A percentile compares a stretch with the other conserved stretches of the same genome.
These are phyloP conservation scores for Saturnispora quitensis DNA, from an alignment of 805 yeast genomes.

Conservation along the genomic window DNA sequence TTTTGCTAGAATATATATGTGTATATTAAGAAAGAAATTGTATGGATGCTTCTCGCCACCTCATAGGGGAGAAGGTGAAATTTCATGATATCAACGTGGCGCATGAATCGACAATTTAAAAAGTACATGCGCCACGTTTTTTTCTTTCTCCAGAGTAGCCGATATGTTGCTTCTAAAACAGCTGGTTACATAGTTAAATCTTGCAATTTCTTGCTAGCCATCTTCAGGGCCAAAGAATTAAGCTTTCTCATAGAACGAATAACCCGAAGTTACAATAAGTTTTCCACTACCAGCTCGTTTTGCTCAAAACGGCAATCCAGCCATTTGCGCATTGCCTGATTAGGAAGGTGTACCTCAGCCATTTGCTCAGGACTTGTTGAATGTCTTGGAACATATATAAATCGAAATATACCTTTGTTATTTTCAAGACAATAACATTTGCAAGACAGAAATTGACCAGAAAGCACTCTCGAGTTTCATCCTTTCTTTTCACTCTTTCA, in stretches of 20 bases:
- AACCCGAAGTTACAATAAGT: not conserved
- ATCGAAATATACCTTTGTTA: not conserved
- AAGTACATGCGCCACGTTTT: not conserved
- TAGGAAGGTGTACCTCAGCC: slow-evolving; percentile 8
- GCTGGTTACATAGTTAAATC: not conserved
- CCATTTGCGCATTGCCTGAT: slow-evolving; percentile 3
- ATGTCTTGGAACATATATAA: not conserved
- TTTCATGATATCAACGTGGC: not conserved
- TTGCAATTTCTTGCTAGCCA: not conserved
- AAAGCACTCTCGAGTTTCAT: not conserved
- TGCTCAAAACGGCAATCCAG: not conserved
- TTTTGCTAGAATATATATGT: not conserved
- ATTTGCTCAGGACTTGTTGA: not conserved
- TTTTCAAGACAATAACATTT: not conserved
- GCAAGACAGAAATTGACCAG: not conserved
- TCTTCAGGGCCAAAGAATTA: not conserved
- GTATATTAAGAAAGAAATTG: not conserved
- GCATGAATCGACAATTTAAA: not conserved
- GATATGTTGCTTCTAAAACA: not conserved
- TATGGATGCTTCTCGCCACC: not conserved
- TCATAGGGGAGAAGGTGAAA: not conserved
- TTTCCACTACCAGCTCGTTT: not conserved
- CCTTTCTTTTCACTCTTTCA: not conserved
- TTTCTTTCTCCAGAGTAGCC: not conserved
- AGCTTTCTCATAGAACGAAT: not conserved